Conservation (phyloP, 2,329 filamentous ascomycete species). For the Nemania serpens region DNA sequence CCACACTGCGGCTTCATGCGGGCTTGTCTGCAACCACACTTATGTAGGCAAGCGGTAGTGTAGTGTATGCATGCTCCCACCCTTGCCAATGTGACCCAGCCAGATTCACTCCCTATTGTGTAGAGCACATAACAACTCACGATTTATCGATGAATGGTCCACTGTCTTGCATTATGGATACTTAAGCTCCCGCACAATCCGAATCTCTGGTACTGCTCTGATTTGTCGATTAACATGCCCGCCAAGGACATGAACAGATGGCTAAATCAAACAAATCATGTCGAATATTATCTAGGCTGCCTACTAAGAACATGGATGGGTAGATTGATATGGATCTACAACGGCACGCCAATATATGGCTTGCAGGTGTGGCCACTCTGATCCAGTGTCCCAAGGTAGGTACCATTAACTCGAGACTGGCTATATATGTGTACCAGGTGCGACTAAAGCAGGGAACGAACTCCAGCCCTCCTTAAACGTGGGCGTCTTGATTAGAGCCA, state of each 20-base stretch:
- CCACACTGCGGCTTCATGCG: constrained; percentile 26
- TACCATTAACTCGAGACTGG: neutral
- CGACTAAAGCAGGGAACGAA: constrained; percentile 12
- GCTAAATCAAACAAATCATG: neutral
- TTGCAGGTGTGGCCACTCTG: constrained; percentile 17
- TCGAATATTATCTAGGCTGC: neutral
- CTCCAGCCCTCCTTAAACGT: constrained; percentile 14
- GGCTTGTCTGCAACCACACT: constrained; percentile 22
- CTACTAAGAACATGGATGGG: neutral
- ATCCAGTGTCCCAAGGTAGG: neutral
- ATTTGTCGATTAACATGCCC: neutral
- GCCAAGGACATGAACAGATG: neutral
- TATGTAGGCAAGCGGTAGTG: constrained; percentile 9
- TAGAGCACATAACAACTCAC: neutral
- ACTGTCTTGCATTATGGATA: constrained; percentile 13
- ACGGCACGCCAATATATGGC: constrained; percentile 15
- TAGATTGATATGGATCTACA: neutral
- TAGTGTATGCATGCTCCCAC: constrained; percentile 5
- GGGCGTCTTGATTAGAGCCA: constrained; percentile 15
- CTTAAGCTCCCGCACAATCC: constrained; percentile 7
- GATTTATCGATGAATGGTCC: neutral
- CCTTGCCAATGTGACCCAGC: constrained; percentile 14
- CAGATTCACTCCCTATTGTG: constrained; percentile 1
- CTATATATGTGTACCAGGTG: neutral
- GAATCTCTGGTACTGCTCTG: neutral